These are phyloP conservation scores for Musa beccarii DNA, from an alignment of 176 grass and related monocot species.

Conservation along the genomic window DNA sequence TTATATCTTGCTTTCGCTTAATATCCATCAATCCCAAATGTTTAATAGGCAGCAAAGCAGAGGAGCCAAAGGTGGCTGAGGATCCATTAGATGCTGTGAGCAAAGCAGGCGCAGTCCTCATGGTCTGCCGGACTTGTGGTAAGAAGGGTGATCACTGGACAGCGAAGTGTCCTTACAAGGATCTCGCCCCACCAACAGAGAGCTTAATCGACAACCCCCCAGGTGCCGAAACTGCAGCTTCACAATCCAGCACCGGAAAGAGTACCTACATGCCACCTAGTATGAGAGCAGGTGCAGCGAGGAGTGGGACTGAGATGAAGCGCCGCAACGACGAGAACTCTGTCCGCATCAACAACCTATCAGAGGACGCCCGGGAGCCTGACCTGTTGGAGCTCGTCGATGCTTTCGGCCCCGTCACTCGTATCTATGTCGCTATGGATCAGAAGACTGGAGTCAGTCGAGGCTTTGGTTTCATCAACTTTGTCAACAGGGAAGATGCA, in stretches of 20 bases:
- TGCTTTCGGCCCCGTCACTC: constrained; percentile 56
- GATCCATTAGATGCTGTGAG: constrained; percentile 32
- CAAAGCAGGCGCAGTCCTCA: constrained; percentile 54
- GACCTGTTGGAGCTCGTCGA: constrained; percentile 59
- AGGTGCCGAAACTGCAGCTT: constrained; percentile 17
- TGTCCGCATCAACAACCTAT: constrained; percentile 74
- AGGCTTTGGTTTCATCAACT: constrained; percentile 69
- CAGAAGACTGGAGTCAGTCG: constrained; percentile 68
- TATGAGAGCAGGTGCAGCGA: constrained; percentile 52
- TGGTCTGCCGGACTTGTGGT: constrained; percentile 69
- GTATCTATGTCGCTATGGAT: constrained; percentile 68
- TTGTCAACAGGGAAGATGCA: constrained; percentile 66
- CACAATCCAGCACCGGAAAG: constrained; percentile 33
- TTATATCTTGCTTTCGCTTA: neutral
- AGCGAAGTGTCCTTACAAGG: constrained; percentile 77
- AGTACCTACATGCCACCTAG: constrained; percentile 74
- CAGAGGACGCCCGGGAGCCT: constrained; percentile 64
- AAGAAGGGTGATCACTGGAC: constrained; percentile 89
- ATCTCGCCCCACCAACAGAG: constrained; percentile 35
- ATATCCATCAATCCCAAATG: neutral
- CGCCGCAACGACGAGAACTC: constrained; percentile 71
- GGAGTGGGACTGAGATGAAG: constrained; percentile 40
- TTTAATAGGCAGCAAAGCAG: constrained; percentile 43
- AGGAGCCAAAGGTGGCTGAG: constrained; percentile 38
- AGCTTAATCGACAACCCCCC: constrained; percentile 31